phyloP scores from a whole-genome alignment of 2,329 filamentous ascomycete species.

The Penicillium frequentans region DNA sequence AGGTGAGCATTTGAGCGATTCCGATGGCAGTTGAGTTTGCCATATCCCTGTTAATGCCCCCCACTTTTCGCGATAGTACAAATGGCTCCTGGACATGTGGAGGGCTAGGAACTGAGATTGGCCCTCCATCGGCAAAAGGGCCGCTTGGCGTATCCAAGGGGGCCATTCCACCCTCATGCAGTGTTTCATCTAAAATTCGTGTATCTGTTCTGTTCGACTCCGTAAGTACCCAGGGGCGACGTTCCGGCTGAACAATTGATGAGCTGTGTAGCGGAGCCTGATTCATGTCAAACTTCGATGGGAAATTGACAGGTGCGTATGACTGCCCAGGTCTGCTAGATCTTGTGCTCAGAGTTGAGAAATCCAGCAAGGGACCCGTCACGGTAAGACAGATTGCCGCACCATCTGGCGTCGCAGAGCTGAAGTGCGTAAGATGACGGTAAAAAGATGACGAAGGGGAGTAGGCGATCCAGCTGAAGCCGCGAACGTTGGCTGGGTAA shows the following conservation, averaged over 20 bases:
- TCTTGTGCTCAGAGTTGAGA: background rate
- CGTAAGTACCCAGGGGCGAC: background rate
- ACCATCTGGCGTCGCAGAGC: background rate
- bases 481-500: conserved; percentile 11
- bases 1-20: background rate
- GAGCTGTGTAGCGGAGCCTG: background rate
- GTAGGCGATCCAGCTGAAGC: conserved; percentile 27
- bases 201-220: background rate
- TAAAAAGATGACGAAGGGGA: conserved; percentile 6
- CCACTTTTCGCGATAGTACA: background rate
- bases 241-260: background rate
- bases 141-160: background rate
- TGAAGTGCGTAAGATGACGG: background rate
- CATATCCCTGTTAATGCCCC: background rate
- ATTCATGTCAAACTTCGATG: background rate
- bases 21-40: background rate
- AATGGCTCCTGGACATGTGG: background rate
- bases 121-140: background rate
- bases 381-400: conserved; percentile 24
- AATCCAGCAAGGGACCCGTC: conserved; percentile 14
- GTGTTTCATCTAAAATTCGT: background rate
- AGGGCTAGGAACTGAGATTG: background rate
- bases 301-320: background rate
- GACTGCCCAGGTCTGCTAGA: background rate
- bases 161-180: background rate